Evolutionary conservation across 257 asterid genomes (phyloP).

Genomic region (Leonotis leonurus): DNA sequence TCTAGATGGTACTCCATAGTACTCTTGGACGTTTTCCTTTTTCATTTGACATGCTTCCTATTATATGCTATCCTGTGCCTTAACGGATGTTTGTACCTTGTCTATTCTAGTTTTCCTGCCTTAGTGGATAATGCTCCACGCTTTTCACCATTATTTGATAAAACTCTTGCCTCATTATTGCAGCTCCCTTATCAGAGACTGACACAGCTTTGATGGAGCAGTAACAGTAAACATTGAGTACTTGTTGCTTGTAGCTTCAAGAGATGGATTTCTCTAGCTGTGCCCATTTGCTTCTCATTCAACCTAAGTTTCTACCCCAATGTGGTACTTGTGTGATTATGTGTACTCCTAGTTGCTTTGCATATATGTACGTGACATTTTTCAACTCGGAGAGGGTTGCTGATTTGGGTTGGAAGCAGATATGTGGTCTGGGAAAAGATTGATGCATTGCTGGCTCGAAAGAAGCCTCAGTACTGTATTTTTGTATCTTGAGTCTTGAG

Average conservation of each 20-base stretch:
- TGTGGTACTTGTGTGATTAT: constrained; percentile 27
- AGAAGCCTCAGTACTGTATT: too few relatives aligned
- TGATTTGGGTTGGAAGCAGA: constrained; percentile 20
- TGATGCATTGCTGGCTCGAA: constrained; percentile 13
- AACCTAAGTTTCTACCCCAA: constrained; percentile 3
- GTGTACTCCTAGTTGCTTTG: constrained; percentile 16
- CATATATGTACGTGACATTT: constrained; percentile 19
- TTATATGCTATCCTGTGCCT: too few relatives aligned
- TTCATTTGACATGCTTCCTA: too few relatives aligned
- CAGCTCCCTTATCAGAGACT: constrained; percentile 98
- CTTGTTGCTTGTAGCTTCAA: constrained; percentile 27
- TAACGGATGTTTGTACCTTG: too few relatives aligned
- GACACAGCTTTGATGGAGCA: constrained; percentile 95
- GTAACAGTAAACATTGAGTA: constrained; percentile 28
- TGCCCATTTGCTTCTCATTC: constrained; percentile 8
- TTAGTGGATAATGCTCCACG: neutral
- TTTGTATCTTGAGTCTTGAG: too few relatives aligned
- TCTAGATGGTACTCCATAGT: too few relatives aligned
- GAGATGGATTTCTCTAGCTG: constrained; percentile 4
- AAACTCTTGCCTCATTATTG: constrained; percentile 23
- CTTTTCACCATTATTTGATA: constrained; percentile 17
- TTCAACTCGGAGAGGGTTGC: constrained; percentile 12
- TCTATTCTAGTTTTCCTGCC: neutral
- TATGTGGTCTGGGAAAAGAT: constrained; percentile 3
- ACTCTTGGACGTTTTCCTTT: too few relatives aligned